Evolutionary conservation across 768 basidiomycete genomes (phyloP), one percentile per base, ranked within the genome.

Genomic region (Lactarius akahatsu): DNA sequence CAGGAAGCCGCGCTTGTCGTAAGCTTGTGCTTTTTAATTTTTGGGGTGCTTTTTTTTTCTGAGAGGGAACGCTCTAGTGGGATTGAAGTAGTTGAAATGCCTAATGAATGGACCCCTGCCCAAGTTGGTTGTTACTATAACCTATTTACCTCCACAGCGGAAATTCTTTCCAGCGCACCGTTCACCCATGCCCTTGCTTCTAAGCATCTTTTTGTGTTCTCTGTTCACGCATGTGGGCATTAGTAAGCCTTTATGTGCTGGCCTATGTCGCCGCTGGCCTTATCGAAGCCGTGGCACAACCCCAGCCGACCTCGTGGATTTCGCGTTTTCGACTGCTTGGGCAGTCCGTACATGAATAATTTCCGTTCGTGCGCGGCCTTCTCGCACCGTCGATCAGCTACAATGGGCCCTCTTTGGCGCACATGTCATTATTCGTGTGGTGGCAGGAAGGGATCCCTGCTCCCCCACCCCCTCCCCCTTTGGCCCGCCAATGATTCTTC

Each of bases 1-100:
- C 75, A 77, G 71, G 77, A 80, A 71, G 79, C 77, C 60, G 71
- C 66, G 60, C 76, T 82, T 70, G 80, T 84, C 80, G 82, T 83
- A 70, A 73, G 81, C 76, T 66, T 72, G 70, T 72, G 66, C 67
- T 63, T 69, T 40, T 64, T 59, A 64, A 59, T 20, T 63, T 62
- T 30, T 54, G 57, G 66, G 59, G 63, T 60, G 32, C 69, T 23
- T 65, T 62, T 66, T 52, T 32, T 38, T 43, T 60, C 73, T 74
- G 75, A 77, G 72, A 72, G 71, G 69, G 62, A 69, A 61, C n/a
- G 71, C 70, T 73, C 52, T 69, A 82, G 80, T 82, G 81, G 80
- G 81, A 82, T 64, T 81, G 73, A 77, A 45, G 40, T 18, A 47
- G n/a, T 62, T 63, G 56, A 66, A 45, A 59, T 63, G 57, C 66